phyloP scores from a whole-genome alignment of 805 yeast genomes.

The Starmerella davenportii region DNA sequence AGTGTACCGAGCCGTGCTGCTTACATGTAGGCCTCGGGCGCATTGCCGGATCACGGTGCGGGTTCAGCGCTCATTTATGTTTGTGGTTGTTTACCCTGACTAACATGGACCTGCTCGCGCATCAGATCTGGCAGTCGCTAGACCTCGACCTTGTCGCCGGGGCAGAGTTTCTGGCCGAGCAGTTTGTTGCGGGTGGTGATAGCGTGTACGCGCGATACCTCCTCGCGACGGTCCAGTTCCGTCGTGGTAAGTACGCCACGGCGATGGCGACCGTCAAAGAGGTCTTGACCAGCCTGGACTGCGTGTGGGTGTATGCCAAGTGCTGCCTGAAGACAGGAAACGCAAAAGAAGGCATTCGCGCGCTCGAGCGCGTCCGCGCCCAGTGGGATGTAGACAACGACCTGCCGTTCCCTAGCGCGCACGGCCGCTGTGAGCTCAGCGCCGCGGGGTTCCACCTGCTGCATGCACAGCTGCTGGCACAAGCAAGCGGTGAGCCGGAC shows the following conservation, averaged over 20 bases:
- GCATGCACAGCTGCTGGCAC: conserved; percentile 47
- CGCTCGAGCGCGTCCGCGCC: conserved; percentile 21
- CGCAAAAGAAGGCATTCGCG: conserved; percentile 45
- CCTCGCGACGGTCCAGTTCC: conserved; percentile 48
- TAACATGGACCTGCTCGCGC: conserved; percentile 17
- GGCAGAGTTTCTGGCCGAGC: conserved; percentile 76
- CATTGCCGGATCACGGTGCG: no score
- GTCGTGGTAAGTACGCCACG: conserved; percentile 38
- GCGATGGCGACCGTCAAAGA: conserved; percentile 27
- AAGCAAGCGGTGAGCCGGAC: conserved; percentile 26
- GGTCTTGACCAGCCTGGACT: conserved; percentile 46
- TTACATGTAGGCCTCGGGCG: no score
- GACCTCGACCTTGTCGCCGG: conserved; percentile 52
- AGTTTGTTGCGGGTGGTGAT: conserved; percentile 46
- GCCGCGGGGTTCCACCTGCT: conserved; percentile 48
- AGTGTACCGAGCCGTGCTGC: no score
- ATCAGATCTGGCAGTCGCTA: conserved; percentile 48
- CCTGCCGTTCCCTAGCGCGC: conserved; percentile 6
- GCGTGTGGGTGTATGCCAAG: conserved; percentile 56
- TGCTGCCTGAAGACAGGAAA: conserved; percentile 40
- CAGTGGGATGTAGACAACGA: conserved; percentile 11
- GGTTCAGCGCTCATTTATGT: no score
- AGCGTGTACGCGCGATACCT: conserved; percentile 47
- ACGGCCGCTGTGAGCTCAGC: conserved; percentile 11
- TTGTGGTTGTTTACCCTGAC: background rate